Conservation (phyloP, 305 asterid genomes). For the Salvia sclarea region DNA sequence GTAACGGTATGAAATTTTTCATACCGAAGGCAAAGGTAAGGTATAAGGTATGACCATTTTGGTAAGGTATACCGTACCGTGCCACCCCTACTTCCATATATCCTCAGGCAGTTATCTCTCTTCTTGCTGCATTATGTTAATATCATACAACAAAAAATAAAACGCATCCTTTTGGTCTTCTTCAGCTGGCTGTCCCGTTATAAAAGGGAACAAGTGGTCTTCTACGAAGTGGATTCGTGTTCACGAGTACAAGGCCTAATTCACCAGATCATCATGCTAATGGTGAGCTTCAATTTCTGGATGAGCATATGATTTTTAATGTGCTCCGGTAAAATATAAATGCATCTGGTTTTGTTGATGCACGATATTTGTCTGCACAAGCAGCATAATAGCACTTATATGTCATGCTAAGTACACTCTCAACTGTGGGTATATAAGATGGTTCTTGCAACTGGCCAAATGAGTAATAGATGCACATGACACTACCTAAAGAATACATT, state of each 20-base stretch:
- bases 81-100: no score
- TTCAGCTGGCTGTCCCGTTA: constrained; percentile 88
- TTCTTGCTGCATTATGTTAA: not conserved
- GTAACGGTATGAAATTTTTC: no score
- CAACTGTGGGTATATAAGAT: not conserved
- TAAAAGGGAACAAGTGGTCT: constrained; percentile 96
- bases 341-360: constrained; percentile 10
- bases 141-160: not conserved
- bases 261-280: constrained; percentile 8
- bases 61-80: no score
- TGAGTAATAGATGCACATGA: not conserved
- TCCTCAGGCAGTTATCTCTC: constrained; percentile 2
- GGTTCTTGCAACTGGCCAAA: constrained; percentile 23
- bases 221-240: constrained; percentile 95
- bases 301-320: constrained; percentile 21
- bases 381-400: constrained; percentile 10
- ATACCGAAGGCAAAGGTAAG: no score
- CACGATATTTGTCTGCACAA: not conserved
- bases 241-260: constrained; percentile 68
- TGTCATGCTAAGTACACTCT: not conserved
- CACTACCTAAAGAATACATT: not conserved
- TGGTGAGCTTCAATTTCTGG: constrained; percentile 41
- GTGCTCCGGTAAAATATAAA: constrained; percentile 1
- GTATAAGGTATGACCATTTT: no score
- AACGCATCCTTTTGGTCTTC: constrained; percentile 29